phyloP scores from a whole-genome alignment of 2,329 filamentous ascomycete species.

The Botrytis aclada region DNA sequence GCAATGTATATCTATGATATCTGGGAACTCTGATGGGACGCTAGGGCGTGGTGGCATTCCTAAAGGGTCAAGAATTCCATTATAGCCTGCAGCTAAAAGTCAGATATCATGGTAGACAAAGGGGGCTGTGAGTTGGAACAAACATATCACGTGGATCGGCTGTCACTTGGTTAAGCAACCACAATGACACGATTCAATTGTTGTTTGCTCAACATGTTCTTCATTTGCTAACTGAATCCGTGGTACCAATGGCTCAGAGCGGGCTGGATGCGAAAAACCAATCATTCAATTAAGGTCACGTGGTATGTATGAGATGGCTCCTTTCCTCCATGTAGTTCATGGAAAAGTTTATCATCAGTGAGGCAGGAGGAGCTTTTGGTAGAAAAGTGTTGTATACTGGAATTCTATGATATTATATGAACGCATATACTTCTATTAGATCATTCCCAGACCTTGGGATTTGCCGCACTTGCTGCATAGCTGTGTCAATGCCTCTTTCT shows the following conservation, averaged over 20 bases:
- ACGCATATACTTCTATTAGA: not conserved
- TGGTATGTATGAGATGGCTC: not conserved
- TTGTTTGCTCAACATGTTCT: not conserved
- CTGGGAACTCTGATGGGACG: not conserved
- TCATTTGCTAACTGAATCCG: too few species aligned
- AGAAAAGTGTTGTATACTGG: not conserved
- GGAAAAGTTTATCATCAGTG: not conserved
- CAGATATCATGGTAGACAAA: not conserved
- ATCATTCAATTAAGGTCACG: accelerated
- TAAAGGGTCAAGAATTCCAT: not conserved
- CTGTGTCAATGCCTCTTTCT: not conserved
- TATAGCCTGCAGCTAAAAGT: too few species aligned
- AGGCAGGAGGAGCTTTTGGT: too few species aligned
- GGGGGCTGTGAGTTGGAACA: too few species aligned
- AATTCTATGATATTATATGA: not conserved
- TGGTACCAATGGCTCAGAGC: not conserved
- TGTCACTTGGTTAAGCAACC: not conserved
- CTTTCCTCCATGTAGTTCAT: not conserved
- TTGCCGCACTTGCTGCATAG: not conserved
- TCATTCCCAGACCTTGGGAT: not conserved
- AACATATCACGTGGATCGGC: not conserved
- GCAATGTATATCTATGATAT: not conserved
- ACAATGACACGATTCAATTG: not conserved
- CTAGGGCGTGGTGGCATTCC: accelerated
- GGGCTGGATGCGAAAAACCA: not conserved